Conservation (phyloP, 164 flowering plant species). For the Vitis cinerea region DNA sequence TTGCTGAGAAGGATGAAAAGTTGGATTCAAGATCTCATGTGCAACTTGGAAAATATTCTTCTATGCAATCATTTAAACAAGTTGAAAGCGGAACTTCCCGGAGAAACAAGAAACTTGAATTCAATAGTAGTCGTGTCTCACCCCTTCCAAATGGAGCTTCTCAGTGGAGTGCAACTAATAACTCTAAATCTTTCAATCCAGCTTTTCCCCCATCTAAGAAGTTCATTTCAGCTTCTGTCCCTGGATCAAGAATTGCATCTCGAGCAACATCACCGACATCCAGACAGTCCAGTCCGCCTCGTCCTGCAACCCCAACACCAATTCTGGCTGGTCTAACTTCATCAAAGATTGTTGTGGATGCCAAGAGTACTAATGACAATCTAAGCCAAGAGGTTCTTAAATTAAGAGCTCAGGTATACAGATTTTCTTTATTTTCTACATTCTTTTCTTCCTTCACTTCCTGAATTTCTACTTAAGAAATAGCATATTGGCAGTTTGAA, state of each 20-base stretch:
- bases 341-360: conserved; percentile 47
- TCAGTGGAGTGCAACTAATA: conserved; percentile 48
- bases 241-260: conserved; percentile 82
- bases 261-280: conserved; percentile 85
- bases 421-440: neutral
- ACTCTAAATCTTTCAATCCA: conserved; percentile 63
- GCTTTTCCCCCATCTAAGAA: conserved; percentile 77
- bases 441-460: no score
- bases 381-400: conserved; percentile 64
- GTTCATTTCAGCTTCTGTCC: conserved; percentile 75
- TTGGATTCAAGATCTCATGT: conserved; percentile 45
- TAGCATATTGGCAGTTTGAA: no score
- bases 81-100: conserved; percentile 51
- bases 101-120: conserved; percentile 68
- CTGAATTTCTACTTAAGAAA: no score
- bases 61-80: conserved; percentile 60
- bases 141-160: conserved; percentile 66
- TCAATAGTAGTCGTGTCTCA: conserved; percentile 64
- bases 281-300: conserved; percentile 79
- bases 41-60: conserved; percentile 51
- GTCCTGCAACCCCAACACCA: conserved; percentile 81
- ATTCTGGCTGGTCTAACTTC: conserved; percentile 60
- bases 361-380: conserved; percentile 56
- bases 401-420: conserved; percentile 64
- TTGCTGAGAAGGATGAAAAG: conserved; percentile 49